Base-by-base conservation (phyloP, 176 grass and related monocot species). In the Phyllostachys edulis region DNA sequence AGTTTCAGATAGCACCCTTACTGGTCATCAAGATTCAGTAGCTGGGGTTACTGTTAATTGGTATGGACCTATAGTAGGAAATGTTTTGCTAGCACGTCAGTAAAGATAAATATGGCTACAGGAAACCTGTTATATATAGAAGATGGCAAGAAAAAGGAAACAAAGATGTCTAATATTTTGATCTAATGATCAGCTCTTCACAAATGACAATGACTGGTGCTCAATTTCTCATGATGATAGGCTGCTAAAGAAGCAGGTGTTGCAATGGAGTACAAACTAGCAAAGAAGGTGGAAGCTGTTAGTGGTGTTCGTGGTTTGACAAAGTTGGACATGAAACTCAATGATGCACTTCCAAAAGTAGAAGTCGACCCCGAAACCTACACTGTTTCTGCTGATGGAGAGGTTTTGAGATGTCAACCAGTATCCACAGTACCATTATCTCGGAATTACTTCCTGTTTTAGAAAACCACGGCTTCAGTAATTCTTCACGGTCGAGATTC, bases 381-480 rank as follows among this genome's bases (percentile, higher is more conserved):
- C 68, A 86, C 52, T 0, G 92, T 97, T 67, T 91, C 88, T 49
- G 95, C 95, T 39, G 89, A 97, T 73, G 92, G 92, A 55, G 85
- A 93, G 74, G 63, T 87, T 71, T 88, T 97, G 84, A 88, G 45
- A 47, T 97, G 95, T 59, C 66, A 88, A 9, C 76, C 95, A 26
- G 79, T 82, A 42, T 63, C 90, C 29, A 85, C 88, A 17, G 61
- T 97, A 21, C 95, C 95, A 41, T 76, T 97, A 39, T 93, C 95
- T 52, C 88, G 95, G 59, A 97, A 97, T 77, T 97, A 97, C 83
- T 97, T 97, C 70, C 87, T 94, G 50, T 97, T 97, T 77, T 97
- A 92, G 82, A 26, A 18, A 29, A 63, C 40, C 3, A 12, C 44
- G 63, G 23, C 1, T 45, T 0, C 1, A 18, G 39, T 1, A 44